phyloP scores from a whole-genome alignment of 176 grass and related monocot genomes.

The Puya raimondii region DNA sequence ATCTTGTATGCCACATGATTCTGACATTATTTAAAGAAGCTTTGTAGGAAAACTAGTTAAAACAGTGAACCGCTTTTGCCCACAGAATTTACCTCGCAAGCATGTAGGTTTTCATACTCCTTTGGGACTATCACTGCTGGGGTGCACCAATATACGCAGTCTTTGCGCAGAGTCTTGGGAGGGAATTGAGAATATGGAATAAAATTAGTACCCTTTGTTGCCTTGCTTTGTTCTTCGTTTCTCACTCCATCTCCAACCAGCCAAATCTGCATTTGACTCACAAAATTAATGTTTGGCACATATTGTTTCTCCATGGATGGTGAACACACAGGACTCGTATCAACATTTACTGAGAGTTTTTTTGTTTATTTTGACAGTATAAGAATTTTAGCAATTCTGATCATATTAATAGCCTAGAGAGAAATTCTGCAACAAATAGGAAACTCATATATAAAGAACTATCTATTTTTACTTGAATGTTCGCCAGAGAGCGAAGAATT shows the following conservation, averaged over 20 bases:
- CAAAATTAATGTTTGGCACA: background rate
- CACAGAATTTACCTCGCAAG: constrained; percentile 14
- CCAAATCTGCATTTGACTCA: constrained; percentile 5
- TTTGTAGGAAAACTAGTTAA: no score
- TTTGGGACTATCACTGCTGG: constrained; percentile 19
- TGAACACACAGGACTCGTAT: no score
- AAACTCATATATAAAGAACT: background rate
- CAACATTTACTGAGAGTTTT: background rate
- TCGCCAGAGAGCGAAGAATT: background rate
- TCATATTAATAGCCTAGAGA: no score
- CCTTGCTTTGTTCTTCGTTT: constrained; percentile 10
- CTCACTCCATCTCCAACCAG: constrained; percentile 8
- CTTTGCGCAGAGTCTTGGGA: background rate
- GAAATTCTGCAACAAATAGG: background rate
- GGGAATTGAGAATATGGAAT: constrained; percentile 24
- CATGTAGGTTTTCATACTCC: constrained; percentile 15
- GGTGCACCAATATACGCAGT: constrained; percentile 14
- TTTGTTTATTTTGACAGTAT: background rate
- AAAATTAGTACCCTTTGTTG: constrained; percentile 3
- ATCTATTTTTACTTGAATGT: background rate
- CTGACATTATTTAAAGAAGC: background rate
- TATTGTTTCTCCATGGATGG: no score
- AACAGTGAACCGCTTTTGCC: no score
- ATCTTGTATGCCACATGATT: background rate
- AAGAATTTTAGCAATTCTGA: background rate